Conservation (phyloP, 306 rosid species). For the Vachellia pachyceras region DNA sequence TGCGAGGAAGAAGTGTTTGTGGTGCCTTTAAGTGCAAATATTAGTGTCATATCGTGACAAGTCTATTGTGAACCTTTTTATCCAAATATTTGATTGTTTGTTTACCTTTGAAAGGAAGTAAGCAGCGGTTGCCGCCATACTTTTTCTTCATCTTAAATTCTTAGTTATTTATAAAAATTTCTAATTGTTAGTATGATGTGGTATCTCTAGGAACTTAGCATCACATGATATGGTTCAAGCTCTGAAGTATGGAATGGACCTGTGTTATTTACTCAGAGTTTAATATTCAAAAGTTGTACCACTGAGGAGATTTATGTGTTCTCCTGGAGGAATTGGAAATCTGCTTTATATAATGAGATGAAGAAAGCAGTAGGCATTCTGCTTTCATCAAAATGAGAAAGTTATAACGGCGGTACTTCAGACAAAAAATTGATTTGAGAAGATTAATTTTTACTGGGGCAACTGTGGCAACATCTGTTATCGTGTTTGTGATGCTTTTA, state of each 20-base stretch:
- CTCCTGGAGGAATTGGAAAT: slow-evolving; percentile 12
- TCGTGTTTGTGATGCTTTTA: slow-evolving; percentile 58
- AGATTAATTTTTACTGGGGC: slow-evolving; percentile 56
- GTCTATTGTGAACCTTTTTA: background rate
- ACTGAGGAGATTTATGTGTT: slow-evolving; percentile 26
- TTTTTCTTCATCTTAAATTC: background rate
- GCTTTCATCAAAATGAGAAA: slow-evolving; percentile 50
- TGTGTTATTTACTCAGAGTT: slow-evolving; percentile 21
- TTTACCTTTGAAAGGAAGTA: background rate
- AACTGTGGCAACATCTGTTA: slow-evolving; percentile 58
- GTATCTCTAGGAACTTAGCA: background rate
- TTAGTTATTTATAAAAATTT: background rate
- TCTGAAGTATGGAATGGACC: background rate
- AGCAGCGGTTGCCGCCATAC: background rate
- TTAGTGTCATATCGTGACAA: background rate
- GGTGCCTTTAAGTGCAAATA: background rate
- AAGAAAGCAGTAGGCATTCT: slow-evolving; percentile 38
- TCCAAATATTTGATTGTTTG: background rate
- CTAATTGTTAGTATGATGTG: background rate
- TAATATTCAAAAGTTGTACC: background rate
- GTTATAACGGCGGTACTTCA: slow-evolving; percentile 46
- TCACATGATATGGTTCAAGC: background rate
- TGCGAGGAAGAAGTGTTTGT: background rate
- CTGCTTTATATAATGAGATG: slow-evolving; percentile 49
- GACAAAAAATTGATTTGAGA: slow-evolving; percentile 65